These are phyloP conservation scores for Phytophthora sp. DNA, from an alignment of 352 stramenopile genomes.

Conservation along the genomic window DNA sequence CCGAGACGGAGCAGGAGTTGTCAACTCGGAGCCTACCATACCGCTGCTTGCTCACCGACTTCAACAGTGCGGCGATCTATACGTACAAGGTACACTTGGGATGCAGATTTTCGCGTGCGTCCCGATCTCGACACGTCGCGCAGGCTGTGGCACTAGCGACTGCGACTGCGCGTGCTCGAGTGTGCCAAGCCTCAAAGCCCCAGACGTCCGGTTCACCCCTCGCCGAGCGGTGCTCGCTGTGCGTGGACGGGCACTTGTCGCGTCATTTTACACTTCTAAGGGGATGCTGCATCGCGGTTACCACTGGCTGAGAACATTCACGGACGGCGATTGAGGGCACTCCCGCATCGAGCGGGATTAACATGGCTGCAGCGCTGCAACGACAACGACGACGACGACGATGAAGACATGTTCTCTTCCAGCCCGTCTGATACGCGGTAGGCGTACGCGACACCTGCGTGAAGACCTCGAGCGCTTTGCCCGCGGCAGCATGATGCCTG, in stretches of 20 bases:
- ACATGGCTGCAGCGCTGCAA: constrained; percentile 16
- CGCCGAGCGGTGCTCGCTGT: background rate
- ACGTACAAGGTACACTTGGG: too few species aligned
- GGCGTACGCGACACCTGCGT: constrained; percentile 25
- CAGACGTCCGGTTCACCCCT: background rate
- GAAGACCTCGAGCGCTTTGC: constrained; percentile 34
- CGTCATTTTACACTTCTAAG: constrained; percentile 10
- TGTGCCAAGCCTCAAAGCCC: too few species aligned
- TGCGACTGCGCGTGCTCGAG: background rate
- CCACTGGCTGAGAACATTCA: constrained; percentile 23
- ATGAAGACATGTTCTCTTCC: constrained; percentile 14
- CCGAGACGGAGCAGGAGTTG: constrained; percentile 22
- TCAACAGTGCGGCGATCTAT: constrained; percentile 17
- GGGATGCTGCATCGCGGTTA: background rate
- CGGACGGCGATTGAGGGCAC: constrained; percentile 10
- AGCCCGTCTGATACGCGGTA: constrained; percentile 27
- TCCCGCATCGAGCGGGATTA: constrained; percentile 9
- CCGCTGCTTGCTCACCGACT: constrained; percentile 20
- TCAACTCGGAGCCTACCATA: constrained; percentile 21
- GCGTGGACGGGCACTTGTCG: background rate
- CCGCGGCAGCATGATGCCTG: background rate
- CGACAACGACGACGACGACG: constrained; percentile 8
- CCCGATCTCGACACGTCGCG: constrained; percentile 12
- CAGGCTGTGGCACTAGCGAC: too few species aligned
- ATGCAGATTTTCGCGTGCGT: constrained; percentile 24